Evolutionary conservation across 1,284 basidiomycete genomes (phyloP).

Genomic region (Rhodotorula sp.): DNA sequence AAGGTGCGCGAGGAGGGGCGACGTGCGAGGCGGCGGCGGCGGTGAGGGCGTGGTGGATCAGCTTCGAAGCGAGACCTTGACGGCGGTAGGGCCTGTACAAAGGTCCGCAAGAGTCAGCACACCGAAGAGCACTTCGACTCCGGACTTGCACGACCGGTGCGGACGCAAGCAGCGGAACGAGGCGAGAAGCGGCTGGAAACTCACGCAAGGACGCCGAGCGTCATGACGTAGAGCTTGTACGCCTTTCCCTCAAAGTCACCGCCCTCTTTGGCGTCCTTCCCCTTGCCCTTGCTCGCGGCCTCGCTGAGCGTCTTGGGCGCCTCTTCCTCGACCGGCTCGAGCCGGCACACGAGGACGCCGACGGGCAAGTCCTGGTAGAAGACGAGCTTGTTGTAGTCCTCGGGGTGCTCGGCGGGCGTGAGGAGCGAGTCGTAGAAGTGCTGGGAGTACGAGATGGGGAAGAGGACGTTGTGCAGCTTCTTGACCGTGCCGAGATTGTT

Average conservation of each 20-base stretch:
- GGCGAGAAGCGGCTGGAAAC: background rate
- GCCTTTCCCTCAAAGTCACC: constrained; percentile 5
- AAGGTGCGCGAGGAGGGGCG: background rate
- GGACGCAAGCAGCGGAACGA: too few species aligned
- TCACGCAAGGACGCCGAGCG: constrained; percentile 51
- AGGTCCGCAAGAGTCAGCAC: too few species aligned
- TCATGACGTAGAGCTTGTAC: constrained; percentile 52
- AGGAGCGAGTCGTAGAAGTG: constrained; percentile 43
- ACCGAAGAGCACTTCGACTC: too few species aligned
- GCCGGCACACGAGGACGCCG: constrained; percentile 49
- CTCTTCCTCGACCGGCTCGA: constrained; percentile 42
- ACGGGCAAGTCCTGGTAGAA: constrained; percentile 54
- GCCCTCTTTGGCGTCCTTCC: background rate
- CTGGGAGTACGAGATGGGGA: constrained; percentile 43
- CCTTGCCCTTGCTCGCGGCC: constrained; percentile 4
- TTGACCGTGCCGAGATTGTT: constrained; percentile 46
- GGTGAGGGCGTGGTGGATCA: constrained; percentile 49
- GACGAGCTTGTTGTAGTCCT: constrained; percentile 45
- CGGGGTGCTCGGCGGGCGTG: constrained; percentile 30
- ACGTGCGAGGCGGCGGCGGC: constrained; percentile 47
- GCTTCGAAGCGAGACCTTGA: constrained; percentile 50
- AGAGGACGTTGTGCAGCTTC: constrained; percentile 44
- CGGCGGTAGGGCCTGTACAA: constrained; percentile 49
- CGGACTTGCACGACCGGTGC: too few species aligned
- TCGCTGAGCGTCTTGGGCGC: constrained; percentile 15